Evolutionary conservation across 805 yeast species (phyloP), one percentile per base, ranked within the genome.

Genomic region (Saturnispora sanitii): DNA sequence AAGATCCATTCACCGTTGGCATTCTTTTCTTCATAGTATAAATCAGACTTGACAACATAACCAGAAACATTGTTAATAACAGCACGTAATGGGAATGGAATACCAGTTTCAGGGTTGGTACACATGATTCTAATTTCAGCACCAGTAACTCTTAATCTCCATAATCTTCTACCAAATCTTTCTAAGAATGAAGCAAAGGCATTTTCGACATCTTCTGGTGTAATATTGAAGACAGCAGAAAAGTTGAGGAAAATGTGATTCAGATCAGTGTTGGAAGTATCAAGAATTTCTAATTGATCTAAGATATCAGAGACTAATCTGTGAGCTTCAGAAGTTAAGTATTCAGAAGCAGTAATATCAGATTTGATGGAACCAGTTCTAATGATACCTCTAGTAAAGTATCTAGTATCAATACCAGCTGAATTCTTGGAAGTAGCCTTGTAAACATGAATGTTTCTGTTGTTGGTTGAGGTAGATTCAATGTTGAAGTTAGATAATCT

Each of bases 101-200:
- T 73, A 44, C 95, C 95, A 33, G 90, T 78, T 41, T 70, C 68
- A 42, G 92, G 83, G 58, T 92, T 96, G 40, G 88, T 81, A 57
- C 96, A 87, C 69, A 85, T 88, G 54, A 92, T 92, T 59, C 98
- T 78, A 49, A 92, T 86, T 68, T 92, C 99, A 42, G 98, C 98
- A 51, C 95, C 87, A 34, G 97, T 87, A 38, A 92, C 92, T 56
- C 98, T 79, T 55, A 94, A 72, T 67, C 97, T 78, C 94, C 97
- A 85, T 58, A 92, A 73, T 63, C 96, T 77, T 67, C 96, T 77
- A 48, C 98, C 98, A 52, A 92, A 92, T 65, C 98, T 79, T 65
- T 90, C 96, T 66, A 92, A 71, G 77, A 92, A 92, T 17, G 96
- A 94, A 50, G 95, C 97, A 63, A 92, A 88, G 4, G 98, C 96